phyloP scores from a whole-genome alignment of 108 stramenopile species.

The Nitzschia putrida region DNA sequence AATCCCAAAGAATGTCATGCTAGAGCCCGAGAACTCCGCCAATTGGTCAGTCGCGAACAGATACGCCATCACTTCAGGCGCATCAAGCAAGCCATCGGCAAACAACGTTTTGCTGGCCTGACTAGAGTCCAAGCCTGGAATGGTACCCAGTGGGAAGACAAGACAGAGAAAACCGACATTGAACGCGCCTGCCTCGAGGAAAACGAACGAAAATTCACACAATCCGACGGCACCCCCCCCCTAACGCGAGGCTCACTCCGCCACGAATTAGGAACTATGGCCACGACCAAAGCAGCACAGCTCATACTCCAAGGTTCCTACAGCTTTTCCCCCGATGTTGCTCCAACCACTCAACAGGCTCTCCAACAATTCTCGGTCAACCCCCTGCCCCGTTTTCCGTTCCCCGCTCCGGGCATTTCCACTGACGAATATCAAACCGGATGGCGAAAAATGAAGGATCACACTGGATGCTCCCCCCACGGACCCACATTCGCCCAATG shows the following conservation, averaged over 20 bases:
- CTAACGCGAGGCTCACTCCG: not conserved
- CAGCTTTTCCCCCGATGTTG: not conserved
- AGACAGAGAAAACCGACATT: not conserved
- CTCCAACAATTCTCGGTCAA: too few species aligned
- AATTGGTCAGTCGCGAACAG: not conserved
- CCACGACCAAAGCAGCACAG: not conserved
- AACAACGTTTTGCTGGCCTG: not conserved
- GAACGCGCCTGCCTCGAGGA: not conserved
- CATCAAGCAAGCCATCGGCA: not conserved
- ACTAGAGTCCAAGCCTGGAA: not conserved
- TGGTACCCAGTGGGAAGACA: not conserved
- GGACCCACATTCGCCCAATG: not conserved
- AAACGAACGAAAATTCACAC: not conserved
- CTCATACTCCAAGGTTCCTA: not conserved
- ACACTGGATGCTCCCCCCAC: not conserved
- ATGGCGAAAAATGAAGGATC: not conserved
- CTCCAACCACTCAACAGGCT: too few species aligned
- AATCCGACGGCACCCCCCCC: not conserved
- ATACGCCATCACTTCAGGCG: not conserved
- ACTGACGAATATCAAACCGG: not conserved
- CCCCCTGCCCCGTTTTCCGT: not conserved
- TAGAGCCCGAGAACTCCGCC: not conserved
- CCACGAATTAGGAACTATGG: not conserved
- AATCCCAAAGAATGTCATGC: not conserved
- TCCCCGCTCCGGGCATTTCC: not conserved